A percentile compares a stretch with the other conserved stretches of the same genome.
These are phyloP conservation scores for Ascochyta fabae DNA, from an alignment of 2,329 filamentous ascomycete genomes.

Conservation along the genomic window DNA sequence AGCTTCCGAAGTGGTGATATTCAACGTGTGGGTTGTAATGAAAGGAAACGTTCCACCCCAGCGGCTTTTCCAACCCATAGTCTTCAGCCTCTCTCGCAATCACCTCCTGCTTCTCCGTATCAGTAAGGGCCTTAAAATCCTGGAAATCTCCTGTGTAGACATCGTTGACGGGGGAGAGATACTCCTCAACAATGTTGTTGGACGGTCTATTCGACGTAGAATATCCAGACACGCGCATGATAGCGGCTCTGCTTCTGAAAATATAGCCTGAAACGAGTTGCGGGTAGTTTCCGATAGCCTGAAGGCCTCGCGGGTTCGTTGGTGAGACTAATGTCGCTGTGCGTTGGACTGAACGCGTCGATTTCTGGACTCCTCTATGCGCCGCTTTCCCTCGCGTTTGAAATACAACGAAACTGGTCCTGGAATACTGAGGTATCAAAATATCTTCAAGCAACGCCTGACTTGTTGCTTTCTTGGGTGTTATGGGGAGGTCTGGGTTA, in stretches of 20 bases:
- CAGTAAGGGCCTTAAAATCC: slow-evolving; percentile 41
- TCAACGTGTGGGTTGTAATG: slow-evolving; percentile 96
- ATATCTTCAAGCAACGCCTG: neutral
- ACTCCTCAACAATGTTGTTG: slow-evolving; percentile 47
- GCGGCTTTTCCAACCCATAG: slow-evolving; percentile 77
- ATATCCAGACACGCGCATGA: slow-evolving; percentile 31
- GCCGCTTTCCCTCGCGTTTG: slow-evolving; percentile 7
- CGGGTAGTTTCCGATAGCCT: neutral
- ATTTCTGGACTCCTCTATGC: slow-evolving; percentile 12
- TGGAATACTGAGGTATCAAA: too few relatives aligned
- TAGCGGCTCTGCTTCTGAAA: neutral
- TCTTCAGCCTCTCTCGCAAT: slow-evolving; percentile 61
- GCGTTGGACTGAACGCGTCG: neutral
- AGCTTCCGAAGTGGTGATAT: slow-evolving; percentile 94
- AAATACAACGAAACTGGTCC: neutral
- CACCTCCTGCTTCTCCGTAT: slow-evolving; percentile 56
- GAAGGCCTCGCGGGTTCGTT: neutral
- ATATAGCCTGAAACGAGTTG: neutral
- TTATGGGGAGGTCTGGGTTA: too few relatives aligned
- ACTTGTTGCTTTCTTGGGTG: too few relatives aligned
- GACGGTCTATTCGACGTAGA: slow-evolving; percentile 25
- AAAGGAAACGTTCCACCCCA: slow-evolving; percentile 90
- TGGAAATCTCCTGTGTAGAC: slow-evolving; percentile 35
- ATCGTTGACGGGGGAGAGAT: slow-evolving; percentile 37
- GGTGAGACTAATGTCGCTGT: neutral